Evolutionary conservation across 257 asterid genomes (phyloP).

Genomic region (Pogostemon cablin): DNA sequence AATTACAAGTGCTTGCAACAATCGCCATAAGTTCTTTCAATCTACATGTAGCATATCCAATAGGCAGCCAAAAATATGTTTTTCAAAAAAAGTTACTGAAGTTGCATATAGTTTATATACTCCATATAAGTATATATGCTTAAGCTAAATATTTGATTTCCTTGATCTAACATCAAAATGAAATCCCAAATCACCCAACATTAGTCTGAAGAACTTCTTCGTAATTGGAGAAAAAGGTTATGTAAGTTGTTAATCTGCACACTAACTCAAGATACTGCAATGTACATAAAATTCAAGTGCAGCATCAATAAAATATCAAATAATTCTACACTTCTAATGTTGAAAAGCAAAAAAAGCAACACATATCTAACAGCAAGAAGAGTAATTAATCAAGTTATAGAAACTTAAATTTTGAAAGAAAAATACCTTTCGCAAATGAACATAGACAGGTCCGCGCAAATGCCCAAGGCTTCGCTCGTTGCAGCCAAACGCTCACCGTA

Average conservation of each 20-base stretch:
- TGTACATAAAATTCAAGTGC: background rate
- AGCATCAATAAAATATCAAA: background rate
- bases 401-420: conserved; percentile 18
- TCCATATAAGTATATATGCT: background rate
- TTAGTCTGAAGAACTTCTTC: background rate
- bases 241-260: conserved; percentile 1
- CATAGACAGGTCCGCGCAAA: conserved; percentile 53
- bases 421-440: conserved; percentile 72
- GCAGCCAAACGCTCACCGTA: conserved; percentile 71
- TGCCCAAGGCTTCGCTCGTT: conserved; percentile 53
- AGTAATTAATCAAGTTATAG: background rate
- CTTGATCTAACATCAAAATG: background rate
- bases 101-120: background rate
- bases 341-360: conserved; percentile 1
- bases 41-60: background rate
- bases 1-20: background rate
- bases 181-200: background rate
- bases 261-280: background rate
- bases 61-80: background rate
- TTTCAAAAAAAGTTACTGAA: conserved; percentile 2
- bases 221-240: background rate
- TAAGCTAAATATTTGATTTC: background rate
- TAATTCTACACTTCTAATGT: background rate
- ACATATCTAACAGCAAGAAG: background rate
- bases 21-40: background rate